A percentile compares a stretch with the other conserved stretches of the same genome.
phyloP scores from a whole-genome alignment of 371 early-diverging fungal species.

The Homolaphlyctis polyrhiza region DNA sequence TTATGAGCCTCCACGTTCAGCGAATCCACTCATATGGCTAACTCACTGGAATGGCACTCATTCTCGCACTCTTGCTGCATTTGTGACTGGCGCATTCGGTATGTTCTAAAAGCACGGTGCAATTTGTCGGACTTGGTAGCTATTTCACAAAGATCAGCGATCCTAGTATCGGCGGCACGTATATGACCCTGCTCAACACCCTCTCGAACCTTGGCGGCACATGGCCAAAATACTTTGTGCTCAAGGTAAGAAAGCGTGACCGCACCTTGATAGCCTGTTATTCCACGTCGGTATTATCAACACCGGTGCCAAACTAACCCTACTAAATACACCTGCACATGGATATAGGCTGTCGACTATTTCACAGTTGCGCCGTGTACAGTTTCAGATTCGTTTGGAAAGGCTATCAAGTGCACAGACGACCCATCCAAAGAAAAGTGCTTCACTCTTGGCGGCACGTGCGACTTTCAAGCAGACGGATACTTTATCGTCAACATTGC shows the following conservation, averaged over 20 bases:
- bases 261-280: not conserved
- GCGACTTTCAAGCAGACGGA: constrained; percentile 69
- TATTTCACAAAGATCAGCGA: constrained; percentile 94
- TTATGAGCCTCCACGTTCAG: no score
- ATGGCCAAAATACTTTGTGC: constrained; percentile 92
- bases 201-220: constrained; percentile 96
- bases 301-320: not conserved
- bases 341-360: constrained; percentile 76
- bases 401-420: constrained; percentile 40
- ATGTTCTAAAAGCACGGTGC: constrained; percentile 65
- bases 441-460: constrained; percentile 60
- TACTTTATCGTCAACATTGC: constrained; percentile 74
- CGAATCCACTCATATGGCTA: no score
- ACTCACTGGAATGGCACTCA: no score
- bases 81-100: not conserved
- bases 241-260: constrained; percentile 24
- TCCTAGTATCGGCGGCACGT: constrained; percentile 88
- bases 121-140: constrained; percentile 92
- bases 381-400: not conserved
- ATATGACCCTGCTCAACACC: constrained; percentile 94
- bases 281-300: not conserved
- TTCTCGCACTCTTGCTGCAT: not conserved
- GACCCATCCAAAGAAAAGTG: constrained; percentile 63
- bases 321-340: not conserved
- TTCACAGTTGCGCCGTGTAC: constrained; percentile 64